Base-by-base conservation (phyloP, 129 eudicot genomes). In the Saussurea involucrata region DNA sequence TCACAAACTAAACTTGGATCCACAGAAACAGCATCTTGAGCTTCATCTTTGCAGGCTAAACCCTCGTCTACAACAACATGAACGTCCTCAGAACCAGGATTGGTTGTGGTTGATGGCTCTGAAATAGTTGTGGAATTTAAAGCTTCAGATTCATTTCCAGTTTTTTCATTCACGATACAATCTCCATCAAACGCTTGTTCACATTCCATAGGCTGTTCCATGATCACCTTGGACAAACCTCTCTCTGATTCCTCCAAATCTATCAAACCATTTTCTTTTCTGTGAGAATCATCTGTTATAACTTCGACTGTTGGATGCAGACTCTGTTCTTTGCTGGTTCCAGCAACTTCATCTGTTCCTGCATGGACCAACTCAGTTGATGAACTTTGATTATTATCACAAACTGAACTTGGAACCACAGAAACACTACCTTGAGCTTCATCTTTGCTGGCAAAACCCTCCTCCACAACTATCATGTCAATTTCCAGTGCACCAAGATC, bases 91-190 rank as follows among this genome's bases (percentile, higher is more conserved):
- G 24, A 27, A 72, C 25, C 76, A 64, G 46, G 78, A 55, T 68
- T 55, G 34, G 66, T 21, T 24, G 72, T 49, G 9, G 49, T 66
- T 11, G 27, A 29, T 2, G 83, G 31, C 33, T 85, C 86, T 1
- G 27, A 22, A 67, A 53, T 36, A 63, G 13, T 60, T 18, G 76
- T 36, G 18, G 87, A 80, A 66, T 72, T 73, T 55, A 75, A 49
- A 69, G 7, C 75, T 60, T 68, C 69, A 12, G 61, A 61, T 69
- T 78, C 86, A n/a, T 78, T 67, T 64, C 60, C 74, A 68, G 74
- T 32, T 65, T 75, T 81, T 22, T 55, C 64, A 24, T 25, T 46
- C 57, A 33, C 60, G 22, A 13, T 72, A 68, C 9, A 25, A 76
- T 32, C 72, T 32, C 53, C 78, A 49, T 60, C 29, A 24, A 27